A percentile compares a stretch with the other conserved stretches of the same genome.
Evolutionary conservation across 2,329 filamentous ascomycete species (phyloP).

Genomic region (Ophidiomyces ophidiicola): DNA sequence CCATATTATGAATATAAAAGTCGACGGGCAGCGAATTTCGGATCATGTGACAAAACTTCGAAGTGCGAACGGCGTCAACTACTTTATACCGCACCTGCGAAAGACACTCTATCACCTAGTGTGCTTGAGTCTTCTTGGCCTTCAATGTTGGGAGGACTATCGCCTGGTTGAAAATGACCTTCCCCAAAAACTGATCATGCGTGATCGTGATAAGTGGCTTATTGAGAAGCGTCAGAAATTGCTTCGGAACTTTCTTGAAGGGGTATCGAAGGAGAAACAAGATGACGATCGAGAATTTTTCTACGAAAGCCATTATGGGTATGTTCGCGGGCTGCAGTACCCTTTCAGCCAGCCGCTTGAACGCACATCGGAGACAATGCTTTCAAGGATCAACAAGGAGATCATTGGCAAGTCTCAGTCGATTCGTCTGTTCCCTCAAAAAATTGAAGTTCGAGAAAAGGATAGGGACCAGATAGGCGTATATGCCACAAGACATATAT

Average conservation of each 20-base stretch:
- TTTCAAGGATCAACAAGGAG: slow-evolving; percentile 18
- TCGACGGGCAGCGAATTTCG: slow-evolving; percentile 10
- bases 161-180: slow-evolving; percentile 17
- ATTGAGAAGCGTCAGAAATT: slow-evolving; percentile 16
- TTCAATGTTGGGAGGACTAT: slow-evolving; percentile 25
- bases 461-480: slow-evolving; percentile 17
- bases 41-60: slow-evolving; percentile 18
- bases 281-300: slow-evolving; percentile 16
- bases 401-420: slow-evolving; percentile 17
- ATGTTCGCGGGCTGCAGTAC: slow-evolving; percentile 17
- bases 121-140: slow-evolving; percentile 22
- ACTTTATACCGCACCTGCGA: slow-evolving; percentile 23
- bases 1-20: slow-evolving; percentile 20
- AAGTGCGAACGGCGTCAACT: slow-evolving; percentile 20
- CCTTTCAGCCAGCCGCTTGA: slow-evolving; percentile 20
- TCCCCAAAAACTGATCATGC: slow-evolving; percentile 14
- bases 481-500: slow-evolving; percentile 22
- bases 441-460: slow-evolving; percentile 9
- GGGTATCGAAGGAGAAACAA: slow-evolving; percentile 3
- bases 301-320: slow-evolving; percentile 20
- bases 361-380: slow-evolving; percentile 14
- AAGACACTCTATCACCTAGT: slow-evolving; percentile 23
- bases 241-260: slow-evolving; percentile 9
- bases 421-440: slow-evolving; percentile 9
- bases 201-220: slow-evolving; percentile 18